phyloP scores from a whole-genome alignment of 164 flowering plant species.

The Nymphaea thermarum region DNA sequence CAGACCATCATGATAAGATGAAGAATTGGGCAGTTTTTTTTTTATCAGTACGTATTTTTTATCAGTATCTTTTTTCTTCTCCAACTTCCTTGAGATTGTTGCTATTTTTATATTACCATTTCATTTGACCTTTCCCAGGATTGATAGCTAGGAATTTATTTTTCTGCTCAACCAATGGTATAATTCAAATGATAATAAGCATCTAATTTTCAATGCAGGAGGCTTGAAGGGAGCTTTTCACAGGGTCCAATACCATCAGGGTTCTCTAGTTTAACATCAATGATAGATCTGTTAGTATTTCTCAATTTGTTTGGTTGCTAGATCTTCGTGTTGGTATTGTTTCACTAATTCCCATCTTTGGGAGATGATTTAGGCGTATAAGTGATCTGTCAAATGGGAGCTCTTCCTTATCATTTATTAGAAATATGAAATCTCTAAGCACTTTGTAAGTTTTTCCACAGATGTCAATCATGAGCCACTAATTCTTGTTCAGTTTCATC shows the following conservation, averaged over 20 bases:
- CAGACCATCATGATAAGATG: too few relatives aligned
- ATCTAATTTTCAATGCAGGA: slow-evolving; percentile 13
- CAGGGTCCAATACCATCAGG: slow-evolving; percentile 59
- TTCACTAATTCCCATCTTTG: background rate
- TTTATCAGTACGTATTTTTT: too few relatives aligned
- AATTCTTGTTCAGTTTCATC: background rate
- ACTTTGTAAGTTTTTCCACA: slow-evolving; percentile 28
- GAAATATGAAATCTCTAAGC: slow-evolving; percentile 35
- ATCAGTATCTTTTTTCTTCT: too few relatives aligned
- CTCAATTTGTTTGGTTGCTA: background rate
- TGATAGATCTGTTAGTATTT: slow-evolving; percentile 51
- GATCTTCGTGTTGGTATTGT: too few relatives aligned
- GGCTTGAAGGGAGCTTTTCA: slow-evolving; percentile 66
- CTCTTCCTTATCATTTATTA: slow-evolving; percentile 46
- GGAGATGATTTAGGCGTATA: slow-evolving; percentile 34
- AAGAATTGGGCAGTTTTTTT: too few relatives aligned
- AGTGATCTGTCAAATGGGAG: slow-evolving; percentile 52
- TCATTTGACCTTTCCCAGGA: too few relatives aligned
- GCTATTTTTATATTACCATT: too few relatives aligned
- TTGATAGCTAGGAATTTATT: too few relatives aligned
- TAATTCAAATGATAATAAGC: too few relatives aligned
- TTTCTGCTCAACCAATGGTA: too few relatives aligned
- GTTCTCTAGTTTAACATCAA: slow-evolving; percentile 37
- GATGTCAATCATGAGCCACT: background rate
- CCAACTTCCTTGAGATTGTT: too few relatives aligned